These are phyloP conservation scores for Colletotrichum tofieldiae DNA, from an alignment of 2,329 filamentous ascomycete species.

Conservation along the genomic window DNA sequence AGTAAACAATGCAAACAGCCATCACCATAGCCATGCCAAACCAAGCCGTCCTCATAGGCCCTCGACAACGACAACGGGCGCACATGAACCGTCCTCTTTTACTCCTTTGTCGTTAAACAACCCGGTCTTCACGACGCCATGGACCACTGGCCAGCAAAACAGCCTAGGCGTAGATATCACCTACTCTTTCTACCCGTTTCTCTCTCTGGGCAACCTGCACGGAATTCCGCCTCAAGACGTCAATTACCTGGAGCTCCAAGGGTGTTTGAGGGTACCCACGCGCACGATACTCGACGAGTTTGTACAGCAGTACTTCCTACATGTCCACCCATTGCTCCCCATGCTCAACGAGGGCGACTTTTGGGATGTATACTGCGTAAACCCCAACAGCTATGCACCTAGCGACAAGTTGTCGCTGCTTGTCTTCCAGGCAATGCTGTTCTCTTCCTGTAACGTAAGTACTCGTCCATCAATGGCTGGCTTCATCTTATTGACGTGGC, in stretches of 20 bases:
- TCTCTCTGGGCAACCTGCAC: conserved; percentile 52
- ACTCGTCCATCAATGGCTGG: conserved; percentile 19
- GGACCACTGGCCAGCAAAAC: conserved; percentile 49
- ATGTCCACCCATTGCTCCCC: conserved; percentile 62
- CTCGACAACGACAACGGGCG: conserved; percentile 31
- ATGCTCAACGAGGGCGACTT: conserved; percentile 61
- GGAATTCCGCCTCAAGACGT: conserved; percentile 62
- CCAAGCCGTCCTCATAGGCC: background rate
- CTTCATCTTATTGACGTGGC: background rate
- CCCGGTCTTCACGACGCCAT: conserved; percentile 32
- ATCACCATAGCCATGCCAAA: conserved; percentile 5
- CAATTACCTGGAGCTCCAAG: conserved; percentile 62
- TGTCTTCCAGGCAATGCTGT: conserved; percentile 62
- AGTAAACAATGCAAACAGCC: background rate
- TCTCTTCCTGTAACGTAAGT: conserved; percentile 59
- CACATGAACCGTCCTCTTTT: background rate
- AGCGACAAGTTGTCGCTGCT: conserved; percentile 59
- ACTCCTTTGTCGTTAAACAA: conserved; percentile 2
- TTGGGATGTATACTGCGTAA: conserved; percentile 61
- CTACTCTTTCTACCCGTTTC: conserved; percentile 62
- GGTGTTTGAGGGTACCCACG: conserved; percentile 62
- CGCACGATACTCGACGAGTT: conserved; percentile 62
- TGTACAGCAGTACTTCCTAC: conserved; percentile 63
- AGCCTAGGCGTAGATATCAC: conserved; percentile 53
- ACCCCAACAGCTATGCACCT: conserved; percentile 39